Evolutionary conservation across 1,284 basidiomycete genomes (phyloP).

Genomic region (Sanghuangporus sanghuang): DNA sequence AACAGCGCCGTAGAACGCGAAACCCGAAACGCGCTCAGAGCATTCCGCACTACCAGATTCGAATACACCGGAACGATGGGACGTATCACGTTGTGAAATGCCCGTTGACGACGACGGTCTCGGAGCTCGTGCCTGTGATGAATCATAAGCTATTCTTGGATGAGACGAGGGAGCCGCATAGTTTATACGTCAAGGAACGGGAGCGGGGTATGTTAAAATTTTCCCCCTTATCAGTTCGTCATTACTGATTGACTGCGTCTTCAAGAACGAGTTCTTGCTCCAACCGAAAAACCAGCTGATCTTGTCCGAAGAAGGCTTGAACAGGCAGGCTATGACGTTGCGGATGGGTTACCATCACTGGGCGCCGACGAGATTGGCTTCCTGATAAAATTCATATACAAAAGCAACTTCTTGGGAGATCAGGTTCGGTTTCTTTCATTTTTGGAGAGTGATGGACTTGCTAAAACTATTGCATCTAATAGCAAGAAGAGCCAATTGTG

Average conservation of each 20-base stretch:
- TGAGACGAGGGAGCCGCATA: constrained; percentile 55
- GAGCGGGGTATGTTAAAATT: constrained; percentile 61
- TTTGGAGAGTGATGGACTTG: background rate
- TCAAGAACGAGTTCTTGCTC: constrained; percentile 77
- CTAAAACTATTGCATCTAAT: constrained; percentile 10
- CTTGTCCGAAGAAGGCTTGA: constrained; percentile 83
- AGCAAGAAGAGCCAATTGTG: constrained; percentile 63
- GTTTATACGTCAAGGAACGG: constrained; percentile 78
- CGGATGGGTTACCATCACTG: constrained; percentile 78
- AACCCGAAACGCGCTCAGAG: constrained; percentile 9
- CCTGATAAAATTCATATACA: constrained; percentile 86
- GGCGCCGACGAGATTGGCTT: constrained; percentile 83
- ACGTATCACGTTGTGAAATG: constrained; percentile 71
- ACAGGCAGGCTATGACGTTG: constrained; percentile 87
- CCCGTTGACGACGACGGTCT: constrained; percentile 62
- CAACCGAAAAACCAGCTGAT: constrained; percentile 80
- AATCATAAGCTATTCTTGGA: constrained; percentile 51
- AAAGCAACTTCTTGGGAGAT: constrained; percentile 59
- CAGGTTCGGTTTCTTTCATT: constrained; percentile 42
- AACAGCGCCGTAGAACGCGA: constrained; percentile 13
- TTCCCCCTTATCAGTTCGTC: background rate
- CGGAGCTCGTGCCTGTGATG: constrained; percentile 61
- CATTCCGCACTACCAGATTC: constrained; percentile 41
- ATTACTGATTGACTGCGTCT: constrained; percentile 10
- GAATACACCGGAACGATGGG: constrained; percentile 77